Percentiles rank a stretch among this genome's conserved stretches.
Evolutionary conservation across 805 yeast species (phyloP).

Genomic region (Starmerella asiatica): DNA sequence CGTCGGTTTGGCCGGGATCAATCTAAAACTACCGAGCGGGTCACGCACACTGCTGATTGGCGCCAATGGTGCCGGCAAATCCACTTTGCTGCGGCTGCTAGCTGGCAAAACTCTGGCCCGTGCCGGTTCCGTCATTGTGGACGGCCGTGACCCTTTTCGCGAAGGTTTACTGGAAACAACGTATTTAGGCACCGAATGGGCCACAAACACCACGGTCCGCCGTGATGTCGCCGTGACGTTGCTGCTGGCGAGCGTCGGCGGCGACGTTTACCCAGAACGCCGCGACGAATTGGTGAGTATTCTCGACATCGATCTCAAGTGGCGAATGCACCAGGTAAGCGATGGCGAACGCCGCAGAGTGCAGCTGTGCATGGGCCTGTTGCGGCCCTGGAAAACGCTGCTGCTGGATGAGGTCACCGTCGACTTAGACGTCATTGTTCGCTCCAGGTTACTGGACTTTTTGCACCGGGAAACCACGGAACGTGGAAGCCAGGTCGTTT

Average conservation of each 20-base stretch:
- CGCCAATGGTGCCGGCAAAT: slow-evolving; percentile 95
- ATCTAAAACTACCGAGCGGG: slow-evolving; percentile 49
- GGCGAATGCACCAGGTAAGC: slow-evolving; percentile 86
- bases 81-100: slow-evolving; percentile 67
- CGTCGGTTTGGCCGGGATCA: slow-evolving; percentile 56
- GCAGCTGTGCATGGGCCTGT: slow-evolving; percentile 82
- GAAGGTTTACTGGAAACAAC: slow-evolving; percentile 39
- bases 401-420: slow-evolving; percentile 95
- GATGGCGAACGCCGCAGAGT: slow-evolving; percentile 95
- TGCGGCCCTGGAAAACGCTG: slow-evolving; percentile 78
- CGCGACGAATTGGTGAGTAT: slow-evolving; percentile 62
- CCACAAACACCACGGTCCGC: slow-evolving; percentile 74
- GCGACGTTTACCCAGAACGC: slow-evolving; percentile 58
- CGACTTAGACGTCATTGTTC: slow-evolving; percentile 84
- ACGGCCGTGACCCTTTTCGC: slow-evolving; percentile 83
- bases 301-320: slow-evolving; percentile 69
- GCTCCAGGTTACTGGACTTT: slow-evolving; percentile 59
- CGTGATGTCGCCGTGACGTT: slow-evolving; percentile 81
- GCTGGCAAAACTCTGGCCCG: slow-evolving; percentile 86
- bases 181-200: slow-evolving; percentile 96
- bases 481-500: slow-evolving; percentile 65
- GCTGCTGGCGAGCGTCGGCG: slow-evolving; percentile 69
- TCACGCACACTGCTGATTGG: slow-evolving; percentile 73
- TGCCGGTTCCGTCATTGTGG: slow-evolving; percentile 54
- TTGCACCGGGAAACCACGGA: slow-evolving; percentile 56